Evolutionary conservation across 768 basidiomycete species (phyloP).

Genomic region (Mycena metata): DNA sequence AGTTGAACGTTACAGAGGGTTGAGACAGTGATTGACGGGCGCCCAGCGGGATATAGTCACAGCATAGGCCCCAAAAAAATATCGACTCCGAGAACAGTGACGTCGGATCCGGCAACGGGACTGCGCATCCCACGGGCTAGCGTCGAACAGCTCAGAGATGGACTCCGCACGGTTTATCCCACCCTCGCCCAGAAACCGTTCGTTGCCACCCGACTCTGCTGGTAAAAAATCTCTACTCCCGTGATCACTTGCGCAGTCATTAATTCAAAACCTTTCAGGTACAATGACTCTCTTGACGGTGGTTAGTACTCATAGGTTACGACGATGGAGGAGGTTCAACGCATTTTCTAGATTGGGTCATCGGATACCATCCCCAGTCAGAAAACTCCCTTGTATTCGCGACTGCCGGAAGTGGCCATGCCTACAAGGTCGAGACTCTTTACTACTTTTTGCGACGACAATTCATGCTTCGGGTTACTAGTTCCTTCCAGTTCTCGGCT

Average conservation of each 20-base stretch:
- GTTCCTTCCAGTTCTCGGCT: conserved; percentile 91
- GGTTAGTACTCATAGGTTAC: conserved; percentile 31
- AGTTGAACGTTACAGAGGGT: not conserved
- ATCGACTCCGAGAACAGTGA: conserved; percentile 84
- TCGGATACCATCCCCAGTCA: conserved; percentile 72
- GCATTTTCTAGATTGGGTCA: conserved; percentile 74
- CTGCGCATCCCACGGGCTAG: conserved; percentile 74
- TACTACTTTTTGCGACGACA: not conserved
- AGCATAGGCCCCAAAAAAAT: conserved; percentile 52
- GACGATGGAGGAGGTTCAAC: too few relatives aligned
- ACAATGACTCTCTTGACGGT: conserved; percentile 87
- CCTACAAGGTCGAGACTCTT: conserved; percentile 73
- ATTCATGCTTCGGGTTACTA: conserved; percentile 48
- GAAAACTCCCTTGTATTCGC: conserved; percentile 79
- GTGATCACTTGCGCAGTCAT: conserved; percentile 20
- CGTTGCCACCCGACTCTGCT: conserved; percentile 84
- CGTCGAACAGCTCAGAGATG: conserved; percentile 63
- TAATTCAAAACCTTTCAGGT: conserved; percentile 63
- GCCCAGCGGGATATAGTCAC: conserved; percentile 74
- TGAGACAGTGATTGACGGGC: not conserved
- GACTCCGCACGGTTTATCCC: conserved; percentile 76
- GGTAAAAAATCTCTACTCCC: conserved; percentile 62
- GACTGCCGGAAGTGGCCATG: conserved; percentile 91
- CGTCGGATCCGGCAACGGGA: conserved; percentile 70
- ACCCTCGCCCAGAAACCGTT: conserved; percentile 82